Evolutionary conservation across 371 early-diverging fungal genomes (phyloP).

Genomic region (Mortierella sp.): DNA sequence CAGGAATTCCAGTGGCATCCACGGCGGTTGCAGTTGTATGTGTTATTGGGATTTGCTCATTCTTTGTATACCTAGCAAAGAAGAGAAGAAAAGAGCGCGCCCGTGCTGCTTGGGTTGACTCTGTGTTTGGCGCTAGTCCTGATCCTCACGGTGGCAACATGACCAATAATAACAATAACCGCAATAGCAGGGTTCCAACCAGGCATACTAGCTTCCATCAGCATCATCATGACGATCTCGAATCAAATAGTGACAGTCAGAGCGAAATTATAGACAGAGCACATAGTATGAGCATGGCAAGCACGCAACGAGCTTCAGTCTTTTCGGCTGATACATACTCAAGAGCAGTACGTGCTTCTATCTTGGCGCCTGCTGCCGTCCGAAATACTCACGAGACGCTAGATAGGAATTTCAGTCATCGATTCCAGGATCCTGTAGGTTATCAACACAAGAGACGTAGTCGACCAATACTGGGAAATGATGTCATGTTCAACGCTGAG

Average conservation of each 20-base stretch:
- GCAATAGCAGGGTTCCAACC: neutral
- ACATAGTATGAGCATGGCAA: neutral
- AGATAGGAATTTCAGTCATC: neutral
- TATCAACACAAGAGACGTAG: neutral
- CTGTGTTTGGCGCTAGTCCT: conserved; percentile 17
- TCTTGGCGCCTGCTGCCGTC: conserved; percentile 2
- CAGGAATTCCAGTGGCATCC: conserved; percentile 32
- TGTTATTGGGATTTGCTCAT: conserved; percentile 20
- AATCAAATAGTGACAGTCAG: conserved; percentile 14
- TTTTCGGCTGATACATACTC: conserved; percentile 3
- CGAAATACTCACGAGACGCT: neutral
- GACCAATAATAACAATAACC: neutral
- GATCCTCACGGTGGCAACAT: neutral
- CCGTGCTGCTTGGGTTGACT: conserved; percentile 31
- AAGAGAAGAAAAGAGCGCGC: conserved; percentile 25
- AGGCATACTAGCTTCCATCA: conserved; percentile 2
- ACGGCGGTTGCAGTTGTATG: conserved; percentile 18
- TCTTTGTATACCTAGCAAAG: conserved; percentile 25
- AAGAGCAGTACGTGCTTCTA: conserved; percentile 6
- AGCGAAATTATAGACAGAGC: conserved; percentile 18
- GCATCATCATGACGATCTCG: conserved; percentile 12
- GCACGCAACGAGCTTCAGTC: neutral
- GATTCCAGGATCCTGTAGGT: neutral
- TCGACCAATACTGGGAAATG: no score
- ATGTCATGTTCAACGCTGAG: neutral